Percentiles rank a stretch among this genome's conserved stretches.
These are phyloP conservation scores for Ambrosiella cleistominuta DNA, from an alignment of 2,329 filamentous ascomycete species.

Conservation along the genomic window DNA sequence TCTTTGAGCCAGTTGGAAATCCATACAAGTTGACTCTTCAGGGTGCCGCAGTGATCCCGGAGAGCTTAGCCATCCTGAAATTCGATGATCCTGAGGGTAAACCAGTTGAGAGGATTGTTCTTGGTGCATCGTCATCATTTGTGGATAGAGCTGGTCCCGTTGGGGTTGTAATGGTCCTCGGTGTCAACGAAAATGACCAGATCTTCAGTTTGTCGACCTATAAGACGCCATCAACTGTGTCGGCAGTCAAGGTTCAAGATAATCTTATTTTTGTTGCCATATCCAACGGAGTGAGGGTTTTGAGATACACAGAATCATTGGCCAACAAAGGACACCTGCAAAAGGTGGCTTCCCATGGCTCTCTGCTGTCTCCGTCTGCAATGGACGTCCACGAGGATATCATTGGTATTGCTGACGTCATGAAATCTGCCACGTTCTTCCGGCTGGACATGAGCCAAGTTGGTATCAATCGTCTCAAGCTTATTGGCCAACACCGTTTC, in stretches of 20 bases:
- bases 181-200: slow-evolving; percentile 57
- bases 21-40: slow-evolving; percentile 41
- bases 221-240: slow-evolving; percentile 60
- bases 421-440: slow-evolving; percentile 76
- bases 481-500: slow-evolving; percentile 67
- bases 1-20: slow-evolving; percentile 60
- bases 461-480: slow-evolving; percentile 57
- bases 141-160: neutral
- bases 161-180: slow-evolving; percentile 44
- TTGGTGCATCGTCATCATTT: slow-evolving; percentile 53
- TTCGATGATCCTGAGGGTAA: slow-evolving; percentile 41
- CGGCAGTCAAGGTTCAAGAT: slow-evolving; percentile 56
- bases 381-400: slow-evolving; percentile 54
- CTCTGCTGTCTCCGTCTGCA: slow-evolving; percentile 69
- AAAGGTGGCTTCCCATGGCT: slow-evolving; percentile 60
- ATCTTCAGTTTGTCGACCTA: slow-evolving; percentile 55
- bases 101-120: slow-evolving; percentile 61
- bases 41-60: slow-evolving; percentile 51
- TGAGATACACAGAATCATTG: slow-evolving; percentile 37
- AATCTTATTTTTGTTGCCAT: slow-evolving; percentile 70
- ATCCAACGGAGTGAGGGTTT: slow-evolving; percentile 64
- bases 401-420: slow-evolving; percentile 77
- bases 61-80: slow-evolving; percentile 64
- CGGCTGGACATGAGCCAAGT: slow-evolving; percentile 45
- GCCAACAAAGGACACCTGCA: slow-evolving; percentile 39